phyloP scores from a whole-genome alignment of 768 basidiomycete species.

The Leucocoprinus sp. region DNA sequence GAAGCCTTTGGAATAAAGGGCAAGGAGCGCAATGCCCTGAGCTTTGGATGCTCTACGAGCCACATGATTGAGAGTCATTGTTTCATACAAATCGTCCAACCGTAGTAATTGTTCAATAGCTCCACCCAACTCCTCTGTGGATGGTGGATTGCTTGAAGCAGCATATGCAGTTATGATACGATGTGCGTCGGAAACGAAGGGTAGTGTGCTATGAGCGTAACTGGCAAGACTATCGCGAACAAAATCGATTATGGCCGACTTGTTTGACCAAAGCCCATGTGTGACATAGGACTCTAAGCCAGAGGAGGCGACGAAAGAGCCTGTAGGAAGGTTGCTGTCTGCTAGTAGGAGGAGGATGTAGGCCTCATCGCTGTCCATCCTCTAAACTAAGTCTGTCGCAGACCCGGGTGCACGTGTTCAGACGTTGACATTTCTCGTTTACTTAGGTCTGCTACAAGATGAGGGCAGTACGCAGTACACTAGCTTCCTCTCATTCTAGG shows the following conservation, averaged over 20 bases:
- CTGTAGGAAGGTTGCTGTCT: conserved; percentile 94
- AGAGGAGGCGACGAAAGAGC: conserved; percentile 91
- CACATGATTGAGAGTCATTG: conserved; percentile 86
- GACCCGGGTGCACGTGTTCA: conserved; percentile 2
- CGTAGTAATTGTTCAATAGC: conserved; percentile 36
- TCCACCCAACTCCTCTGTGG: conserved; percentile 14
- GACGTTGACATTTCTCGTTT: background rate
- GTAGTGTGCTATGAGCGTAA: conserved; percentile 69
- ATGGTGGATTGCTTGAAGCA: conserved; percentile 6
- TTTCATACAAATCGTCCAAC: conserved; percentile 74
- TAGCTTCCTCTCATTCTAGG: conserved; percentile 1
- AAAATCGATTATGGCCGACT: conserved; percentile 44
- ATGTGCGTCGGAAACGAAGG: conserved; percentile 76
- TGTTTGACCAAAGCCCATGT: conserved; percentile 71
- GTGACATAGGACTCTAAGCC: conserved; percentile 86
- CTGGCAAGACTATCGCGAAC: conserved; percentile 64
- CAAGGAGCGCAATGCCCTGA: conserved; percentile 89
- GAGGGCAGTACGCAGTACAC: conserved; percentile 22
- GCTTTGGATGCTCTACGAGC: conserved; percentile 79
- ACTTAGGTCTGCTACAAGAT: conserved; percentile 14
- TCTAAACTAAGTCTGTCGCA: conserved; percentile 1
- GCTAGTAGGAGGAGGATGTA: conserved; percentile 75
- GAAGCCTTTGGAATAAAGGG: conserved; percentile 80
- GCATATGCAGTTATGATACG: conserved; percentile 24
- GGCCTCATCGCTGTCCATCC: conserved; percentile 37